phyloP scores from a whole-genome alignment of 2,329 filamentous ascomycete genomes.

The Biscogniauxia marginata region DNA sequence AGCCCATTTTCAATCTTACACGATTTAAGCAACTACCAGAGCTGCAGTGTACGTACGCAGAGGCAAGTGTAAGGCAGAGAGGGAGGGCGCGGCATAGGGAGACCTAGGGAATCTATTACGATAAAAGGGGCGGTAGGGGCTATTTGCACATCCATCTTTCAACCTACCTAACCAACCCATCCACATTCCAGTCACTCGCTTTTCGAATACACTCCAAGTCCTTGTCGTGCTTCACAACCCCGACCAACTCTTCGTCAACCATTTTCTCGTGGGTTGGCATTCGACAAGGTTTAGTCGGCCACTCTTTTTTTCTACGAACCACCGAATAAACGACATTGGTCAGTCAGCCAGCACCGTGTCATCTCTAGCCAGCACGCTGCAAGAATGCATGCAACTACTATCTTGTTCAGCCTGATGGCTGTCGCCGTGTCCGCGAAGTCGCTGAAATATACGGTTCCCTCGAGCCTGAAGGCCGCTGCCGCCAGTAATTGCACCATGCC shows the following conservation, averaged over 20 bases:
- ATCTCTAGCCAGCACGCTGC: background rate
- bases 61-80: background rate
- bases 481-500: slow-evolving; percentile 25
- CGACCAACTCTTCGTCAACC: background rate
- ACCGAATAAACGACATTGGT: background rate
- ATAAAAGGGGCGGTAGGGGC: background rate
- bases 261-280: background rate
- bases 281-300: too few relatives aligned
- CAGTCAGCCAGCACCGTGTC: background rate
- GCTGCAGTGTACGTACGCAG: background rate
- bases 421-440: slow-evolving; percentile 21
- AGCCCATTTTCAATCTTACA: background rate
- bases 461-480: slow-evolving; percentile 15
- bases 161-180: background rate
- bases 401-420: slow-evolving; percentile 24
- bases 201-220: background rate
- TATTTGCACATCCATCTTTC: background rate
- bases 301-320: too few relatives aligned
- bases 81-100: background rate
- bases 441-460: slow-evolving; percentile 26
- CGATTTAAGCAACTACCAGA: background rate
- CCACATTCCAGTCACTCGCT: background rate
- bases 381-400: slow-evolving; percentile 19
- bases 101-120: background rate
- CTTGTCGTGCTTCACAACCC: background rate